Conservation (phyloP, 306 rosid species). For the Sophora flavescens region DNA sequence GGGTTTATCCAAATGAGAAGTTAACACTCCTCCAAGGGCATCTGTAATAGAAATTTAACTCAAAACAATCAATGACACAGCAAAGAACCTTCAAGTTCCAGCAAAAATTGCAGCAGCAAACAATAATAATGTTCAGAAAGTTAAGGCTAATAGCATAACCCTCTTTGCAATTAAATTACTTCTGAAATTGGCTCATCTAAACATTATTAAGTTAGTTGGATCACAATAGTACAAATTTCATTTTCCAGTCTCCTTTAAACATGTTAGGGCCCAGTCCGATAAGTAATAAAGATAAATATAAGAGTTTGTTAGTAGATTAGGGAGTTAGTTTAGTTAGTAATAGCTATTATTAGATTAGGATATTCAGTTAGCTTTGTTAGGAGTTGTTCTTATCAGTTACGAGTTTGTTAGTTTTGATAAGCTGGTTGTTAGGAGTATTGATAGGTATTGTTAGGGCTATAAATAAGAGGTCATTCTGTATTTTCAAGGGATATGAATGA, state of each 20-base stretch:
- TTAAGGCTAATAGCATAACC: conserved; percentile 21
- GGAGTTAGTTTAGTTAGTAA: too few species aligned
- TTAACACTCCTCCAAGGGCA: conserved; percentile 67
- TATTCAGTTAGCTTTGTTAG: too few species aligned
- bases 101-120: conserved; percentile 31
- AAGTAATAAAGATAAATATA: too few species aligned
- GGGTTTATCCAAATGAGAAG: conserved; percentile 64
- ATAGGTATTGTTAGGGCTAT: too few species aligned
- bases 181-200: conserved; percentile 13
- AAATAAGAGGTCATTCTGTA: too few species aligned
- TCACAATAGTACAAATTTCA: background rate
- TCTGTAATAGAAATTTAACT: conserved; percentile 54
- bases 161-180: conserved; percentile 10
- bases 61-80: conserved; percentile 39
- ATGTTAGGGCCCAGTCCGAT: too few species aligned
- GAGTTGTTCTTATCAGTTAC: too few species aligned
- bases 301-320: too few species aligned
- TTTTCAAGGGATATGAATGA: too few species aligned
- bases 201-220: background rate
- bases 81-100: conserved; percentile 34
- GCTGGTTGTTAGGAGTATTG: too few species aligned
- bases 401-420: too few species aligned
- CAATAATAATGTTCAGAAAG: conserved; percentile 35
- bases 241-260: conserved; percentile 29
- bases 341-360: too few species aligned